A percentile compares a stretch with the other conserved stretches of the same genome.
Evolutionary conservation across 2,329 filamentous ascomycete species (phyloP).

Genomic region (Cytospora paraplurivora): DNA sequence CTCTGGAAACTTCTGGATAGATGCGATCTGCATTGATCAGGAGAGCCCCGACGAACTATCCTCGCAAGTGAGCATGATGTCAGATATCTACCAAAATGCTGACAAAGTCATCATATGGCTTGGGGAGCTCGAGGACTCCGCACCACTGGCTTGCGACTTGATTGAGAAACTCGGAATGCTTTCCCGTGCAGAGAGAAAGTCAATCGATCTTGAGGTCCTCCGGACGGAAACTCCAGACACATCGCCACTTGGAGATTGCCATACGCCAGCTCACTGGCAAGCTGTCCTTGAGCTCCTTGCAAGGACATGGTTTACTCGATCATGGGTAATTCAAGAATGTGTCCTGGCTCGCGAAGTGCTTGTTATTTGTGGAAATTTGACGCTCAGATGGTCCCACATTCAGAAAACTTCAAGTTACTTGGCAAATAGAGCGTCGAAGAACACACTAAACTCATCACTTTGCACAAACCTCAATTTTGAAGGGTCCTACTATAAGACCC

Average conservation of each 20-base stretch:
- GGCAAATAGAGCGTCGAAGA: background rate
- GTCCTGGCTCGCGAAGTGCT: background rate
- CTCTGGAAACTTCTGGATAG: background rate
- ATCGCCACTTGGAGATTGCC: background rate
- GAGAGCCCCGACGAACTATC: background rate
- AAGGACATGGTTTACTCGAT: slow-evolving; percentile 8
- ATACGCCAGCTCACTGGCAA: background rate
- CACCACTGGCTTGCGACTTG: background rate
- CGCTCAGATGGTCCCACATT: background rate
- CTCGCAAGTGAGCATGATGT: slow-evolving; percentile 8
- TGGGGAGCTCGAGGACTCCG: background rate
- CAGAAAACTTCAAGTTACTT: background rate
- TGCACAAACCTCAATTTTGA: background rate
- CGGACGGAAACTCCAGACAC: background rate
- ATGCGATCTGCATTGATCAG: slow-evolving; percentile 10
- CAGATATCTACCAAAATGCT: background rate
- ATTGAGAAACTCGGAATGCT: background rate
- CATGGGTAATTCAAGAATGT: slow-evolving; percentile 9
- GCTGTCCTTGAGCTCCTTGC: background rate
- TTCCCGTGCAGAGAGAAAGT: background rate
- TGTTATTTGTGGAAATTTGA: background rate
- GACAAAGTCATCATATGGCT: slow-evolving; percentile 6
- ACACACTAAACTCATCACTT: slow-evolving; percentile 1
- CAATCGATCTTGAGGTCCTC: background rate
- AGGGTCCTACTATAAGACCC: background rate